Conservation (phyloP, 208 protist species). For the Entamoeba moshkovskii region DNA sequence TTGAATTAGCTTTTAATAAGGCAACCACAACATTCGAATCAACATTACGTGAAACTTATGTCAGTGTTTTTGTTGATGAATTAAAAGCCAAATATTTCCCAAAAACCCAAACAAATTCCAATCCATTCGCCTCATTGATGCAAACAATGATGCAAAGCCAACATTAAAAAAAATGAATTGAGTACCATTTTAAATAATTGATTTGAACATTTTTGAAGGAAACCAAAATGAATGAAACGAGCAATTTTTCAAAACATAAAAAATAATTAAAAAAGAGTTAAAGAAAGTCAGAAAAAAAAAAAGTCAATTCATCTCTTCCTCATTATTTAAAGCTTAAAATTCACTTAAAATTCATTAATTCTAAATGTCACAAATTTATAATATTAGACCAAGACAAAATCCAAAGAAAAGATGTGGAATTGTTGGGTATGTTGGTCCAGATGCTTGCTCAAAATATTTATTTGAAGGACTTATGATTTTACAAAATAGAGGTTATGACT, state of each 20-base stretch:
- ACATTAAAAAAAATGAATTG: too few relatives aligned
- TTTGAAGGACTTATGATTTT: neutral
- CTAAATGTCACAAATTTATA: neutral
- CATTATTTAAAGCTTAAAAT: too few relatives aligned
- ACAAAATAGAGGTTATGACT: neutral
- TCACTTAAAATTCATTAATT: too few relatives aligned
- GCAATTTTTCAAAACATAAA: too few relatives aligned
- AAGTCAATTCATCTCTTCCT: too few relatives aligned
- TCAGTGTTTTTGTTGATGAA: neutral
- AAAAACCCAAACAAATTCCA: neutral
- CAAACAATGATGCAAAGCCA: too few relatives aligned
- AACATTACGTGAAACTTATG: neutral
- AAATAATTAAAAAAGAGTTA: too few relatives aligned
- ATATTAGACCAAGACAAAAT: neutral
- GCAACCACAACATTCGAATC: neutral
- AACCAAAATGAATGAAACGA: too few relatives aligned
- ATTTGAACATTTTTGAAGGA: too few relatives aligned
- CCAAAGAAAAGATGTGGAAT: neutral
- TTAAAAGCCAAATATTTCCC: neutral
- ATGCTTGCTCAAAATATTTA: neutral
- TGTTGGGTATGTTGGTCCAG: neutral
- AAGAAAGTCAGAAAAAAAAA: too few relatives aligned
- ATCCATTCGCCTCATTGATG: neutral
- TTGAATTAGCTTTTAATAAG: neutral
- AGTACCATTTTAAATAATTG: too few relatives aligned